Conservation (phyloP, 306 rosid genomes). For the Mimosa bimucronata region DNA sequence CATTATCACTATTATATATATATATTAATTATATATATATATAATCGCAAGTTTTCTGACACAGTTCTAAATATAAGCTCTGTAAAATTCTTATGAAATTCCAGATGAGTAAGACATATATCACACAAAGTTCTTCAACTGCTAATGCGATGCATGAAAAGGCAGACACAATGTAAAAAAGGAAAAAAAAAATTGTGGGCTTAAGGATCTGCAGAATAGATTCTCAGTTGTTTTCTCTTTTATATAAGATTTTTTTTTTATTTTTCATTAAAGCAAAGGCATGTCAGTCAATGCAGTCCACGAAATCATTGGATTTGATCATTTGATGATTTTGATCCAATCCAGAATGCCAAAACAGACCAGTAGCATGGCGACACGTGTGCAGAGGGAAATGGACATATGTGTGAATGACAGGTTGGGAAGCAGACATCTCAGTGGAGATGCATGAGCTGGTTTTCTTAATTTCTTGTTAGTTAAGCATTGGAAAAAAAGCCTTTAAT, state of each 20-base stretch:
- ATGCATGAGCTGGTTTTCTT: slow-evolving; percentile 39
- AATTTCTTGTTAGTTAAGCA: slow-evolving; percentile 61
- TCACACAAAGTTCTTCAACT: slow-evolving; percentile 22
- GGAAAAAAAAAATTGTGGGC: slow-evolving; percentile 40
- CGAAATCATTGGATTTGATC: slow-evolving; percentile 43
- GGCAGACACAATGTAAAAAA: slow-evolving; percentile 38
- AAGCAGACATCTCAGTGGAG: slow-evolving; percentile 19
- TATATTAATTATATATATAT: too few species aligned
- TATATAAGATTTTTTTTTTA: neutral
- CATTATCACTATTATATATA: neutral
- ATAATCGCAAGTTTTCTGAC: neutral
- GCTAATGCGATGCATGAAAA: slow-evolving; percentile 49
- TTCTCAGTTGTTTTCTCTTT: neutral
- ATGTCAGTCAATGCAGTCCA: slow-evolving; percentile 42
- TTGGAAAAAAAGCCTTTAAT: slow-evolving; percentile 29
- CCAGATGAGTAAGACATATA: slow-evolving; percentile 7
- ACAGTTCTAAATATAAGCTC: neutral
- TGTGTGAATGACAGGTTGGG: slow-evolving; percentile 9
- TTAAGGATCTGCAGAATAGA: slow-evolving; percentile 37
- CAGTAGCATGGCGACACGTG: slow-evolving; percentile 32
- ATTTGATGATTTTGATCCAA: slow-evolving; percentile 51
- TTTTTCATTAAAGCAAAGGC: slow-evolving; percentile 1
- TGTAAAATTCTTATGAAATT: neutral
- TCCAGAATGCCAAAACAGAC: slow-evolving; percentile 34
- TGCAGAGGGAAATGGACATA: slow-evolving; percentile 7